phyloP scores from a whole-genome alignment of 257 asterid species.

The Petrea volubilis region DNA sequence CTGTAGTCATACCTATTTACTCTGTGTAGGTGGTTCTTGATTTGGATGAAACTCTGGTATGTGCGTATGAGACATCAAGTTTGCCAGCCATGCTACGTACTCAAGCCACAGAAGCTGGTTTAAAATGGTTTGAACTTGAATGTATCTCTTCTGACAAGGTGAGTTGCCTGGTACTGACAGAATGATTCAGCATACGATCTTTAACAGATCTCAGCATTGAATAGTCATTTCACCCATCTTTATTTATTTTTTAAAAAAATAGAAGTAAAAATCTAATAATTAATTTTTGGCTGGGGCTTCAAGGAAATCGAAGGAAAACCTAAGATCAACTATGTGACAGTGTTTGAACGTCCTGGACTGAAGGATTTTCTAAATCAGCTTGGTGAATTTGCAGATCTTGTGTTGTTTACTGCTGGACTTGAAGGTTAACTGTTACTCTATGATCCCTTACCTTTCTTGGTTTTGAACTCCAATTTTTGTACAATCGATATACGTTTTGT shows the following conservation, averaged over 20 bases:
- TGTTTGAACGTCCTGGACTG: constrained; percentile 93
- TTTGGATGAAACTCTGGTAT: constrained; percentile 89
- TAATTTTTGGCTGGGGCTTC: constrained; percentile 23
- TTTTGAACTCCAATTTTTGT: not conserved
- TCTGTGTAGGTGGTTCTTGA: constrained; percentile 84
- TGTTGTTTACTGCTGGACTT: constrained; percentile 94
- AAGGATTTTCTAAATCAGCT: constrained; percentile 74
- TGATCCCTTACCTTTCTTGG: not conserved
- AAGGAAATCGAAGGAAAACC: constrained; percentile 84
- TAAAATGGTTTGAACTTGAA: constrained; percentile 87
- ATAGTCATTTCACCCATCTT: constrained; percentile 14
- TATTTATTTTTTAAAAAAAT: too few relatives aligned
- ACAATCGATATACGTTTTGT: not conserved
- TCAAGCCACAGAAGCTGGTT: constrained; percentile 89
- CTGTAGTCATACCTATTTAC: constrained; percentile 10
- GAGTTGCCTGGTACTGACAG: constrained; percentile 14
- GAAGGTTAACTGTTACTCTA: constrained; percentile 58
- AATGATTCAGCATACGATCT: not conserved
- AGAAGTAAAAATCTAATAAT: too few relatives aligned
- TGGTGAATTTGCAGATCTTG: constrained; percentile 85
- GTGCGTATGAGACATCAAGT: constrained; percentile 87
- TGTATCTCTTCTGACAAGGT: constrained; percentile 70
- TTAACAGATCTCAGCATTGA: not conserved
- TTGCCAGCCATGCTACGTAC: constrained; percentile 65
- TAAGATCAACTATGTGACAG: constrained; percentile 90